Evolutionary conservation across 305 asterid species (phyloP), one percentile per base, ranked within the genome.

Genomic region (Fraxinus velutina): DNA sequence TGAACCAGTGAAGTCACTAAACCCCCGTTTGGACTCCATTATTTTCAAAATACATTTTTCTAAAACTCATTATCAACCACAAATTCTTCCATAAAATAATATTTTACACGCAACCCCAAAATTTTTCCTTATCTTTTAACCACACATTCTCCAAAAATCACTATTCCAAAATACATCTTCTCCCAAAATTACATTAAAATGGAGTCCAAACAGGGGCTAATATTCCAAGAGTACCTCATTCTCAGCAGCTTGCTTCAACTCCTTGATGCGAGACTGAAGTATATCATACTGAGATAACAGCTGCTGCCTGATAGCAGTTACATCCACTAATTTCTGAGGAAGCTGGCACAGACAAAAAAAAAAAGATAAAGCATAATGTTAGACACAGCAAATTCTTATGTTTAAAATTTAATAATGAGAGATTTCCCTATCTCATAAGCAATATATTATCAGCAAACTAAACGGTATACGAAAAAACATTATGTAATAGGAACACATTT

Each of bases 241-340:
- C 88, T 93, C 99, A 60, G 95, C 89, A 85, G 93, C 91, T 87
- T 87, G 88, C 88, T 94, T 94, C 83, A 93, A 86, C 90, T 89
- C 96, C 88, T 89, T 96, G 84, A 96, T 96, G 76, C 98, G 97
- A 84, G 94, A 89, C 89, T 96, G 97, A 47, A 96, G 97, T 75
- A 91, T 77, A 84, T 94, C 99, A 83, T 96, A 94, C 89, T 96
- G 97, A 79, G 97, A 91, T 78, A 96, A 83, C 29, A 96, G 92
- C 83, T 93, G 93, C 87, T 96, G 98, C 88, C 92, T 89, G 79
- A 92, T 85, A 27, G 95, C 90, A 73, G 92, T 84, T 88, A 86
- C 73, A 82, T 93, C 98, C 82, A 91, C 97, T 68, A 87, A 70
- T 84, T 86, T 94, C 87, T 86, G 96, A 82, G 99, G 97, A 88